phyloP scores from a whole-genome alignment of 73 alveolate species.

The Paramecium tetraurelia region DNA sequence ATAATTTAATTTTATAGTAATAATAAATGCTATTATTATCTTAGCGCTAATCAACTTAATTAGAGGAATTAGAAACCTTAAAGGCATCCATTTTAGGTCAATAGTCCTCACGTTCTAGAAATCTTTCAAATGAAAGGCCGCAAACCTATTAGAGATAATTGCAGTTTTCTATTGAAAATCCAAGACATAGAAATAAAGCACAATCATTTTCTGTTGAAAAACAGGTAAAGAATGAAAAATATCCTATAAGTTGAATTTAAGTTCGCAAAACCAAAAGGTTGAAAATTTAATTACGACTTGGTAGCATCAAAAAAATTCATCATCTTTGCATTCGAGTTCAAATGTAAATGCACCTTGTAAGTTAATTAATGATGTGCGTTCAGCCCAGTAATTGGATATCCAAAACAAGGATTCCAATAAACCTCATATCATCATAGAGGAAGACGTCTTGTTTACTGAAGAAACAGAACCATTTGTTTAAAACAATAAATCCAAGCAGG shows the following conservation, averaged over 20 bases:
- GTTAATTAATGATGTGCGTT: background rate
- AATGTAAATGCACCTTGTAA: background rate
- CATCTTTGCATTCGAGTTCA: background rate
- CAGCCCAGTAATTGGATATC: background rate
- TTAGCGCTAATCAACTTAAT: background rate
- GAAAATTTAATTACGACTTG: background rate
- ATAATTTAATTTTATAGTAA: background rate
- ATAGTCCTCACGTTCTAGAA: background rate
- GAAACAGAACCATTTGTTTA: background rate
- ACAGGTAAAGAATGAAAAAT: background rate
- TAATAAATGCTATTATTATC: background rate
- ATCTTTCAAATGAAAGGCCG: background rate
- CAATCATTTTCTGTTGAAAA: background rate
- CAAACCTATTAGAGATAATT: background rate
- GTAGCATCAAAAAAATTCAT: background rate
- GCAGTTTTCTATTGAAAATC: background rate
- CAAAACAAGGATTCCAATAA: background rate
- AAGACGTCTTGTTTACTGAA: background rate
- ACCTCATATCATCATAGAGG: background rate
- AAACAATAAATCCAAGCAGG: background rate
- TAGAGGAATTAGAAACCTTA: background rate
- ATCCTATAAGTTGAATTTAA: background rate
- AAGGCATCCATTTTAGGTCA: background rate
- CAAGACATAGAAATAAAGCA: background rate
- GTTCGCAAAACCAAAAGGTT: background rate